Percentiles rank a stretch among this genome's conserved stretches.
phyloP scores from a whole-genome alignment of 1,284 basidiomycete genomes.

The Cerioporus squamosus region DNA sequence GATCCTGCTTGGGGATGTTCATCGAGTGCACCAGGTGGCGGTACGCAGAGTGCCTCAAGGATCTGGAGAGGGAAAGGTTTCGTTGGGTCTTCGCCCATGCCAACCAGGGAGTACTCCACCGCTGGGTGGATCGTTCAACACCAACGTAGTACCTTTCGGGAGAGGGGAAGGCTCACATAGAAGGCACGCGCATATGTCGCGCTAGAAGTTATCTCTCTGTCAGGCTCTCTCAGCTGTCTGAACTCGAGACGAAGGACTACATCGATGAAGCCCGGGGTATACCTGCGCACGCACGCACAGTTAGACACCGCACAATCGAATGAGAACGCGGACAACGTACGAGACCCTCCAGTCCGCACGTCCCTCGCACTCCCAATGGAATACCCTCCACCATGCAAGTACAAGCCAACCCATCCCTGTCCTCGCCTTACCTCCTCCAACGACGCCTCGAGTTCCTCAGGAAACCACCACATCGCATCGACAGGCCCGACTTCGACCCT shows the following conservation, averaged over 20 bases:
- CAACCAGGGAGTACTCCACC: conserved; percentile 20
- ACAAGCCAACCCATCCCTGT: conserved; percentile 8
- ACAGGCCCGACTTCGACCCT: conserved; percentile 1
- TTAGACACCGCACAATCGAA: neutral
- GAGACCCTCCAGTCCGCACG: conserved; percentile 17
- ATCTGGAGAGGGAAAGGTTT: conserved; percentile 18
- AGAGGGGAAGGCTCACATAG: conserved; percentile 9
- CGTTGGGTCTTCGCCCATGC: neutral
- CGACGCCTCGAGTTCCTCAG: neutral
- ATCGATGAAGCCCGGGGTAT: conserved; percentile 21
- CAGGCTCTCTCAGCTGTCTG: neutral
- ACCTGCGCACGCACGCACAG: neutral
- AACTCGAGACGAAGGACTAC: neutral
- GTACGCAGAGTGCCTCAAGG: conserved; percentile 21
- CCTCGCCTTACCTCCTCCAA: neutral
- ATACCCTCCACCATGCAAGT: conserved; percentile 24
- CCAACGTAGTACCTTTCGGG: no score
- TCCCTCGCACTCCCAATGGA: conserved; percentile 18
- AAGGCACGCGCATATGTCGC: conserved; percentile 15
- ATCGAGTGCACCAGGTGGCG: conserved; percentile 4
- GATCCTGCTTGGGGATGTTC: conserved; percentile 11
- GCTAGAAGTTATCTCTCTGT: neutral
- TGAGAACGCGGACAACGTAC: conserved; percentile 1
- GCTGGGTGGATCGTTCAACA: neutral
- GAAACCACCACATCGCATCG: conserved; percentile 19